Percentiles rank a stretch among this genome's conserved stretches.
phyloP scores from a whole-genome alignment of 805 yeast species.

The Naumovozyma castellii region DNA sequence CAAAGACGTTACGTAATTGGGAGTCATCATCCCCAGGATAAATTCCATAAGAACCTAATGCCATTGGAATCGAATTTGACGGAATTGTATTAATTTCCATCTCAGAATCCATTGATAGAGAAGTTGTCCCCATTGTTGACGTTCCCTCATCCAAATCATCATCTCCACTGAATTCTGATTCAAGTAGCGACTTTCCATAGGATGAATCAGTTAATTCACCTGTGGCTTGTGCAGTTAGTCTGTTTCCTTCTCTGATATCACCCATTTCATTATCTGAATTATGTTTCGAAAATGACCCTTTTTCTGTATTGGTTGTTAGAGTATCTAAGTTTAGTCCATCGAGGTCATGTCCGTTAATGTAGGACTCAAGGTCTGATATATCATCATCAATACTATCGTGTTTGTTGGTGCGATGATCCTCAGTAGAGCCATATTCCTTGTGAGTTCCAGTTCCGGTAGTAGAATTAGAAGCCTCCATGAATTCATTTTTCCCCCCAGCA shows the following conservation, averaged over 20 bases:
- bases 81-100: constrained; percentile 12
- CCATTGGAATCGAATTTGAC: constrained; percentile 21
- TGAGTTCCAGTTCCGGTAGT: not conserved
- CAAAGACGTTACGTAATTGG: constrained; percentile 17
- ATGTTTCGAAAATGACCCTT: constrained; percentile 4
- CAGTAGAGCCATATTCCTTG: not conserved
- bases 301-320: constrained; percentile 6
- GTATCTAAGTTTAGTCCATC: constrained; percentile 17
- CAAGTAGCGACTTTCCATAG: constrained; percentile 28
- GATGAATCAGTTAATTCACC: constrained; percentile 22
- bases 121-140: constrained; percentile 7
- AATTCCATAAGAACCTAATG: constrained; percentile 16
- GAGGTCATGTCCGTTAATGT: constrained; percentile 26
- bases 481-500: constrained; percentile 1
- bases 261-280: constrained; percentile 4
- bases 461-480: not conserved
- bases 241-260: constrained; percentile 1
- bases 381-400: constrained; percentile 5
- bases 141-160: constrained; percentile 10
- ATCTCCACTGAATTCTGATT: constrained; percentile 25
- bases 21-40: constrained; percentile 22
- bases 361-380: constrained; percentile 26
- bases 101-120: constrained; percentile 14
- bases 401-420: constrained; percentile 1
- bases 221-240: constrained; percentile 5